phyloP scores from a whole-genome alignment of 805 yeast genomes.

The Starmerella ratchasimensis region DNA sequence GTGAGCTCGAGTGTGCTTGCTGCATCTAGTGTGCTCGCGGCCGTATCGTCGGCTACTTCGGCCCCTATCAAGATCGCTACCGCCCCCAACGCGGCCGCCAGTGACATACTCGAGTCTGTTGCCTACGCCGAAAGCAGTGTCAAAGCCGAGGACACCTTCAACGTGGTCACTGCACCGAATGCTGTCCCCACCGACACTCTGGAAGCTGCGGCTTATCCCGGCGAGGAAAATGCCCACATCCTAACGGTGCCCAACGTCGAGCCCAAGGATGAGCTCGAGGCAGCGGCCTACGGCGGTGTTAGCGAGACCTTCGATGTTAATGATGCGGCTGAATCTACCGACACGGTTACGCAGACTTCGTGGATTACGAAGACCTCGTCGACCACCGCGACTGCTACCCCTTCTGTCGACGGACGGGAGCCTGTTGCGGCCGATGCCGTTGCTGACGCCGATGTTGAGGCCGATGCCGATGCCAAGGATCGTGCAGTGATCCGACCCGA shows the following conservation, averaged over 20 bases:
- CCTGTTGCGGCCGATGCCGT: not conserved
- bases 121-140: not conserved
- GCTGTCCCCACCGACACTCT: not conserved
- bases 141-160: not conserved
- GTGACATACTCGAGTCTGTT: not conserved
- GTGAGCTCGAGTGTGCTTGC: too few species aligned
- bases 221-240: not conserved
- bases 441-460: not conserved
- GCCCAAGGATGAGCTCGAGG: not conserved
- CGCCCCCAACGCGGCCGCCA: not conserved
- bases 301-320: not conserved
- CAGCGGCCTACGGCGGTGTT: not conserved
- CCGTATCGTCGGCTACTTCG: slow-evolving; percentile 4
- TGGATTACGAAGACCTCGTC: not conserved
- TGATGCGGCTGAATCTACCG: too few species aligned
- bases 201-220: not conserved
- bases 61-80: not conserved
- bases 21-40: slow-evolving; percentile 1
- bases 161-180: not conserved
- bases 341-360: not conserved
- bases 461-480: not conserved
- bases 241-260: not conserved
- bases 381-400: too few species aligned
- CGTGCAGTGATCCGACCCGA: not conserved
- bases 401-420: not conserved